Base-by-base conservation (phyloP, 2,329 filamentous ascomycete species). In the Exophiala sp. region DNA sequence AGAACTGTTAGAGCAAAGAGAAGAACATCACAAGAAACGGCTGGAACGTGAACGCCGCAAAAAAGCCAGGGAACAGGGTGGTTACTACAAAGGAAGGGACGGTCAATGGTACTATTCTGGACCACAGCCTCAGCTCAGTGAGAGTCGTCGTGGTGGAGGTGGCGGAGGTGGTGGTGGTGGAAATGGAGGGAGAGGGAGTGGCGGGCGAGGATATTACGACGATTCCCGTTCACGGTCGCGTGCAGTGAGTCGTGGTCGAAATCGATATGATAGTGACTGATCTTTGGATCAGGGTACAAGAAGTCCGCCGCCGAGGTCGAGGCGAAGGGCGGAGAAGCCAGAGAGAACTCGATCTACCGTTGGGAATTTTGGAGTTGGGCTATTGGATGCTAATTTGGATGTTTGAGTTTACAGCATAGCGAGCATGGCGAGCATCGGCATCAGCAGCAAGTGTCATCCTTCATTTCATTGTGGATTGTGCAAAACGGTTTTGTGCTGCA, bases 1-100 rank as follows among this genome's bases (percentile, higher is more conserved):
- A 50, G 76, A 83, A 57, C 77, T 85, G 54, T 75, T 80, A 59
- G 63, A 72, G 35, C 71, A 78, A 62, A 72, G 75, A 50, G 72
- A 75, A 65, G 55, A 61, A 43, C 58, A 60, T 21, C 63, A 65
- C 42, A 59, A 58, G 36, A 61, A 59, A 47, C 55, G 63, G 20
- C 18, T 65, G 33, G 62, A 63, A 29, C 48, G 54, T 33, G 53
- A 57, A 21, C 52, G 56, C 8, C 58, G 61, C 11, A 9, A n/a
- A 21, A 49, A 48, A 20, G 63, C 62, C 32, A 50, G 40, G 50
- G 55, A 63, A 50, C 42, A 44, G 12, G 57, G 54, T 9, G 62
- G 60, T 6, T 63, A 64, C 50, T 63, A 63, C 50, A 64, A 64
- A 44, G 62, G 60, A 14, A 44, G 58, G 24, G 62, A 63, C 39